phyloP scores from a whole-genome alignment of 1,284 basidiomycete genomes.

The Trametes polyzona region DNA sequence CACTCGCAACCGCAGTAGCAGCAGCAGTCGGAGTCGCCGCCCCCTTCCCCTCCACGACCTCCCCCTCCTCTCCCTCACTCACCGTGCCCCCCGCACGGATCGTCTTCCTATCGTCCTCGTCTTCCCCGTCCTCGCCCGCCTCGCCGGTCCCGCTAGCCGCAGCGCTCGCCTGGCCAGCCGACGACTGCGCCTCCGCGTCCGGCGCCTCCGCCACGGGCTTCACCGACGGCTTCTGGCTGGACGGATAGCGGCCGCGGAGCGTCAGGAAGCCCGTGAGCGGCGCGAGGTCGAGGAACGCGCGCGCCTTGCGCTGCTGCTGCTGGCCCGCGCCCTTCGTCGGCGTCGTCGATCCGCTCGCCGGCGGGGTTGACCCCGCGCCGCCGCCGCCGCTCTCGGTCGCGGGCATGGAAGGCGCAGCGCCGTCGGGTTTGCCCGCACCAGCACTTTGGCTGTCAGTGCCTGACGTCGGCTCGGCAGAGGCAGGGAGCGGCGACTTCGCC shows the following conservation, averaged over 20 bases:
- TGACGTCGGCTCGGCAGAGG: constrained; percentile 13
- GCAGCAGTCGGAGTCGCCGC: too few relatives aligned
- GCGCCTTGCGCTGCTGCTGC: constrained; percentile 44
- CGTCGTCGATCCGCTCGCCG: constrained; percentile 57
- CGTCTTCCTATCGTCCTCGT: constrained; percentile 63
- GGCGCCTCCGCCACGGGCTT: constrained; percentile 31
- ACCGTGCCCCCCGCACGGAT: constrained; percentile 46
- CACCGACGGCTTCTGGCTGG: constrained; percentile 36
- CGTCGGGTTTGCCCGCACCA: constrained; percentile 7
- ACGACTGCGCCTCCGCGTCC: constrained; percentile 15
- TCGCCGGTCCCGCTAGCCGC: constrained; percentile 25
- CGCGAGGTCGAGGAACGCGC: constrained; percentile 57
- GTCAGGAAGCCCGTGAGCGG: constrained; percentile 60
- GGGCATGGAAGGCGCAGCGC: background rate
- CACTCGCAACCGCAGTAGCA: constrained; percentile 12
- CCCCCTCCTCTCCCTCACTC: constrained; percentile 40
- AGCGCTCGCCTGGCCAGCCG: constrained; percentile 5
- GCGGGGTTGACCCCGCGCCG: constrained; percentile 37
- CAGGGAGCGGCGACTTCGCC: constrained; percentile 27
- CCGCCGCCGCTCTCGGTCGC: constrained; percentile 12
- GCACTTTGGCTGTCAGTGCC: constrained; percentile 11
- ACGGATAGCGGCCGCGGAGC: constrained; percentile 61
- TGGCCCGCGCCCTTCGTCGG: constrained; percentile 47
- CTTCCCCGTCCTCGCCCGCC: constrained; percentile 26
- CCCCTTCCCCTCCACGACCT: constrained; percentile 33